phyloP scores from a whole-genome alignment of 352 stramenopile genomes.

The Globisporangium irregulare region DNA sequence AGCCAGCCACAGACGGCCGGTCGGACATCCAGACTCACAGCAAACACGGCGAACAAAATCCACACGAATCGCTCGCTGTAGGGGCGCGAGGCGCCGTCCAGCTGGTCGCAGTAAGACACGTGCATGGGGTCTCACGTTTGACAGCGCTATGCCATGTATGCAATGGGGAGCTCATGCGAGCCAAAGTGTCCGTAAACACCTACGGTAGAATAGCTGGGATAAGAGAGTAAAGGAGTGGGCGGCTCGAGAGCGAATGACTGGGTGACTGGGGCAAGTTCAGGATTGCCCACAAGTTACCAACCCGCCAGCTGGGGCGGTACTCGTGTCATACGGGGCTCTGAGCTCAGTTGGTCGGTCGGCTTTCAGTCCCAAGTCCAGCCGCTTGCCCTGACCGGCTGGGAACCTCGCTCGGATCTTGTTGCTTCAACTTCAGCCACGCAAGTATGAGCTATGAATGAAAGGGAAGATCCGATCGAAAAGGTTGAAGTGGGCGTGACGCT shows the following conservation, averaged over 20 bases:
- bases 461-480: neutral
- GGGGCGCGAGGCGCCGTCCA: neutral
- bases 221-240: neutral
- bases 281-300: neutral
- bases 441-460: neutral
- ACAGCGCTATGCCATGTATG: neutral
- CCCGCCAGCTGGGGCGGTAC: neutral
- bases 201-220: neutral
- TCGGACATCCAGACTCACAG: neutral
- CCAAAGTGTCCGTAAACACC: neutral
- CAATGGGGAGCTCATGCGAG: neutral
- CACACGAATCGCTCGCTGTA: neutral
- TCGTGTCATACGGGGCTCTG: neutral
- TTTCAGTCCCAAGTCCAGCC: neutral
- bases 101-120: neutral
- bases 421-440: neutral
- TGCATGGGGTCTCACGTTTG: neutral
- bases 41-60: neutral
- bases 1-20: neutral
- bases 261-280: neutral
- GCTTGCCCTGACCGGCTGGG: neutral
- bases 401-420: neutral
- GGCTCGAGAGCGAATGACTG: no score
- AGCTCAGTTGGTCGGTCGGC: neutral
- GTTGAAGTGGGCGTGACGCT: constrained; percentile 1